phyloP scores from a whole-genome alignment of 1,284 basidiomycete species.

The Trichosporon sp. region DNA sequence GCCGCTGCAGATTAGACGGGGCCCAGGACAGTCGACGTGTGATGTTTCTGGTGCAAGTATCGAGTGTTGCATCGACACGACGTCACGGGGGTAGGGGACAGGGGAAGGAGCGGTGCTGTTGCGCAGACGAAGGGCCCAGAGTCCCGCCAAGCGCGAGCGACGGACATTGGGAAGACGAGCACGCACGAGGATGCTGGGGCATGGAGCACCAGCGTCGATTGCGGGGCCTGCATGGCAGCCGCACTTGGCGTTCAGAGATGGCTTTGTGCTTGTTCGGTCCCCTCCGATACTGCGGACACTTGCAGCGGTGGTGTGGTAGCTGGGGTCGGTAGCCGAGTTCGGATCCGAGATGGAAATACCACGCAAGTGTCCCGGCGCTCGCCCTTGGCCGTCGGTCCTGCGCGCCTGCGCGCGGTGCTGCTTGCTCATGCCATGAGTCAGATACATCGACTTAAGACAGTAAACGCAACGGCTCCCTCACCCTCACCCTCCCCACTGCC shows the following conservation, averaged over 20 bases:
- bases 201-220: background rate
- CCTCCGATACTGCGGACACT: background rate
- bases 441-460: background rate
- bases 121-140: background rate
- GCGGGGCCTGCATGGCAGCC: background rate
- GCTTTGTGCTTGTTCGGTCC: background rate
- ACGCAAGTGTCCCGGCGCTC: background rate
- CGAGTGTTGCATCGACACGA: background rate
- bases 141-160: background rate
- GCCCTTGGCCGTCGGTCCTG: background rate
- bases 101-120: background rate
- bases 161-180: background rate
- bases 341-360: conserved; percentile 4
- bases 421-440: background rate
- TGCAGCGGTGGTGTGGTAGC: background rate
- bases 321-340: background rate
- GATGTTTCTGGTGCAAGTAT: background rate
- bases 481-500: background rate
- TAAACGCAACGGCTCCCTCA: background rate
- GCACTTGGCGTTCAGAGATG: background rate
- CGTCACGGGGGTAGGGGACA: background rate
- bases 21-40: too few species aligned
- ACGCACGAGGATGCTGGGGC: too few species aligned
- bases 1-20: too few species aligned
- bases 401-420: background rate